Evolutionary conservation across 129 eudicot genomes (phyloP).

Genomic region (Ambrosia artemisiifolia): DNA sequence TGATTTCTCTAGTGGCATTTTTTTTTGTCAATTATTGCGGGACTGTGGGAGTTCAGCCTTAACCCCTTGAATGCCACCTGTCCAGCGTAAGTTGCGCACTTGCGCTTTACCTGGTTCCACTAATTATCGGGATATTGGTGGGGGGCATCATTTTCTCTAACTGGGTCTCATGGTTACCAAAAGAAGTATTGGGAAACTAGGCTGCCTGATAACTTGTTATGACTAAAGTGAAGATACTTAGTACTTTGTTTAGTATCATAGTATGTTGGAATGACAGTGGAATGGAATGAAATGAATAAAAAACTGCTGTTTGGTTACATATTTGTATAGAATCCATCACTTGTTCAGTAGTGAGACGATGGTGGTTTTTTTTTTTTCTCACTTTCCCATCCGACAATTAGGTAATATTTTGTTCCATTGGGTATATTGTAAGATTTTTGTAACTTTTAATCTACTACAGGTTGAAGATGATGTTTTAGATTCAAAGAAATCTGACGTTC

Average conservation of each 20-base stretch:
- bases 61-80: background rate
- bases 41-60: background rate
- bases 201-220: background rate
- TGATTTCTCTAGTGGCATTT: background rate
- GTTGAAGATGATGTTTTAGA: constrained; percentile 44
- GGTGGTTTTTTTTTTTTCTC: background rate
- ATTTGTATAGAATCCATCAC: background rate
- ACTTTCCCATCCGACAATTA: background rate
- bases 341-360: background rate
- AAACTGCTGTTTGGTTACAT: constrained; percentile 4
- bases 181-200: background rate
- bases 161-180: too few species aligned
- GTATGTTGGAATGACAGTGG: background rate
- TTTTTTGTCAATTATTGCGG: background rate
- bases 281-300: background rate
- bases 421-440: constrained; percentile 7
- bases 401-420: constrained; percentile 2
- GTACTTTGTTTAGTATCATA: too few species aligned
- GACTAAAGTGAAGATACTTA: too few species aligned
- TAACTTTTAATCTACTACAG: constrained; percentile 36
- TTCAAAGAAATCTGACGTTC: constrained; percentile 57
- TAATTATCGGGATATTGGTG: too few species aligned
- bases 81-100: too few species aligned
- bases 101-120: too few species aligned
- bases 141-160: too few species aligned